These are phyloP conservation scores for Dactylellina haptotyla DNA, from an alignment of 2,329 filamentous ascomycete species.

Conservation along the genomic window DNA sequence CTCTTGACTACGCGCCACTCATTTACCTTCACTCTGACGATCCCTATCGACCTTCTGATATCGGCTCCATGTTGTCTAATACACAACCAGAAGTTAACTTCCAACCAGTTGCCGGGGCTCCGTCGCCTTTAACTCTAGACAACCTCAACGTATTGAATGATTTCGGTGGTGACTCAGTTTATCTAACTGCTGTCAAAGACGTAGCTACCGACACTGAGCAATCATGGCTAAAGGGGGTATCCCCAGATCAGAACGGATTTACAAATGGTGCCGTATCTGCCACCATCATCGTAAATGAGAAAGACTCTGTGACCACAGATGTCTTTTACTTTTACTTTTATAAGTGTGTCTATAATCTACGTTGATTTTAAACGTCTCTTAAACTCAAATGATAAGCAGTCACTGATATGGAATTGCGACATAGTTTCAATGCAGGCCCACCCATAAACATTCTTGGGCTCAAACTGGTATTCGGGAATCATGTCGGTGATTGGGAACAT, in stretches of 20 bases:
- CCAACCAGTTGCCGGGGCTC: slow-evolving; percentile 60
- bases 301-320: slow-evolving; percentile 62
- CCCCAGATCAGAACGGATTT: slow-evolving; percentile 66
- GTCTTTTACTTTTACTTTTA: slow-evolving; percentile 74
- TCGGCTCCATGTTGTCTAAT: slow-evolving; percentile 64
- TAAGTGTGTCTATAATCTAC: slow-evolving; percentile 60
- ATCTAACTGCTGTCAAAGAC: slow-evolving; percentile 65
- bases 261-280: slow-evolving; percentile 66
- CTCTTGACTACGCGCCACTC: slow-evolving; percentile 62
- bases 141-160: slow-evolving; percentile 66
- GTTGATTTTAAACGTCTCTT: slow-evolving; percentile 55
- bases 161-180: slow-evolving; percentile 64
- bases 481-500: slow-evolving; percentile 75
- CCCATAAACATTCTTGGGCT: slow-evolving; percentile 77
- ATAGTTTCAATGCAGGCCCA: slow-evolving; percentile 97
- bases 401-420: slow-evolving; percentile 69
- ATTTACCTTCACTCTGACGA: slow-evolving; percentile 66
- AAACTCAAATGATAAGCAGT: slow-evolving; percentile 44
- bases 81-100: slow-evolving; percentile 64
- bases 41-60: slow-evolving; percentile 65
- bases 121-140: slow-evolving; percentile 63
- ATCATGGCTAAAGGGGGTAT: slow-evolving; percentile 66
- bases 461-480: slow-evolving; percentile 70
- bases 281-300: slow-evolving; percentile 69
- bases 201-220: slow-evolving; percentile 63